phyloP scores from a whole-genome alignment of 345 rosid species.

The Gossypium rotundifolium region DNA sequence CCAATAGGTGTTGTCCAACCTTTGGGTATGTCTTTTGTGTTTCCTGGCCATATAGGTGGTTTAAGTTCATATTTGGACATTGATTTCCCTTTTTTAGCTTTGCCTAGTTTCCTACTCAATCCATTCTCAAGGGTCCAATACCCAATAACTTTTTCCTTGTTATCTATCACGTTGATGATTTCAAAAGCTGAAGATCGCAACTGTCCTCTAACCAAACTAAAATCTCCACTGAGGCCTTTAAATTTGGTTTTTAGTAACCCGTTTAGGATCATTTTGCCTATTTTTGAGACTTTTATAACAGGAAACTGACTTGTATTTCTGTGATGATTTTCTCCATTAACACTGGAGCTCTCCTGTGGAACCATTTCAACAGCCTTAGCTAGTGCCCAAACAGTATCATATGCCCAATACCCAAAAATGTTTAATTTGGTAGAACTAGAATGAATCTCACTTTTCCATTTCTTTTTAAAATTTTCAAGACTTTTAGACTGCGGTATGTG shows the following conservation, averaged over 20 bases:
- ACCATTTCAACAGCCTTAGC: constrained; percentile 10
- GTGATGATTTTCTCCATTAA: too few relatives aligned
- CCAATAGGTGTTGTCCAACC: neutral
- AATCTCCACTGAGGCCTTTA: constrained; percentile 4
- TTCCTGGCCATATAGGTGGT: constrained; percentile 41
- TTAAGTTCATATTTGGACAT: constrained; percentile 4
- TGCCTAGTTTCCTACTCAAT: neutral
- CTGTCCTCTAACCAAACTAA: constrained; percentile 26
- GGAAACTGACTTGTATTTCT: neutral
- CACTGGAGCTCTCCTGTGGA: neutral
- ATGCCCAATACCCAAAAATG: constrained; percentile 19
- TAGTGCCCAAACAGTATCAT: constrained; percentile 19
- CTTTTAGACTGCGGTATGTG: constrained; percentile 3
- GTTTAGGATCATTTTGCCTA: neutral
- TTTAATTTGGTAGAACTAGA: neutral
- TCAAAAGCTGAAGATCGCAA: constrained; percentile 33
- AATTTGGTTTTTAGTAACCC: neutral
- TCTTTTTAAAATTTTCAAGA: constrained; percentile 6
- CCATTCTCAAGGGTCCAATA: constrained; percentile 30
- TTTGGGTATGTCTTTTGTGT: constrained; percentile 8
- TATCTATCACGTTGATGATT: constrained; percentile 34
- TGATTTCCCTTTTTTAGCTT: neutral
- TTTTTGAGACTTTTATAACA: neutral
- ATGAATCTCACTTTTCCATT: constrained; percentile 6
- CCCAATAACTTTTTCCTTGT: constrained; percentile 26